Evolutionary conservation across 2,329 filamentous ascomycete genomes (phyloP), one percentile per base, ranked within the genome.

Genomic region (Trichoderma oligosporum): DNA sequence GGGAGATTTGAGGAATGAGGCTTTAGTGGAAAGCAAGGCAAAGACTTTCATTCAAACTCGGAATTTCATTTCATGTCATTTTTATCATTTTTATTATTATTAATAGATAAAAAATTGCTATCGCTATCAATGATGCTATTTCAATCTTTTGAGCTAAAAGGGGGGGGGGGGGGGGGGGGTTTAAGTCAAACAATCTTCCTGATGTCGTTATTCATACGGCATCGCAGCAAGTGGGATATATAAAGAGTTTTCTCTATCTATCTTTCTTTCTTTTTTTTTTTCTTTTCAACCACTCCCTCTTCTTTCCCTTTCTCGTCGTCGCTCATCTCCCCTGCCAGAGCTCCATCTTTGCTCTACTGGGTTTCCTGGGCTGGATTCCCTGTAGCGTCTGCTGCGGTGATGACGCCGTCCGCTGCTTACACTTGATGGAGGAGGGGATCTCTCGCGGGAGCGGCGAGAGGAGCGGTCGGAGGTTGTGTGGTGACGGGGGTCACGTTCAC

Each of bases 371-470:
- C 48, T 42, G 8, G 48, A 33, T 11, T 3, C 51, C 16, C 51
- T 54, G 5, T 54, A 46, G 3, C 51, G 31, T 2, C 51, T 44
- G 14, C 51, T 54, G 22, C 42, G 33, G 9, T 56, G 44, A n/a
- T 47, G 44, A 1, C 53, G 25, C 4, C 53, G 35, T 4, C 36
- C 25, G 3, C 35, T 27, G 25, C 27, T 25, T 12, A 12, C 24
- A 7, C 9, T 51, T 33, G 35, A 35, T n/a, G 47, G 33, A 11
- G 31, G 24, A 24, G 52, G 44, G 3, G 55, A 52, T n/a, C 20
- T 51, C 22, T 52, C 55, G 8, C 55, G 47, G 7, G 54, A 54
- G 12, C 51, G 55, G 11, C 55, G 29, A 8, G 55, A 45, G 8
- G 20, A 27, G 1, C 42, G 33, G 1, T 55, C 42, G 5, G 52